Conservation (phyloP, 2,329 filamentous ascomycete species). For the Aspergillus texensis region DNA sequence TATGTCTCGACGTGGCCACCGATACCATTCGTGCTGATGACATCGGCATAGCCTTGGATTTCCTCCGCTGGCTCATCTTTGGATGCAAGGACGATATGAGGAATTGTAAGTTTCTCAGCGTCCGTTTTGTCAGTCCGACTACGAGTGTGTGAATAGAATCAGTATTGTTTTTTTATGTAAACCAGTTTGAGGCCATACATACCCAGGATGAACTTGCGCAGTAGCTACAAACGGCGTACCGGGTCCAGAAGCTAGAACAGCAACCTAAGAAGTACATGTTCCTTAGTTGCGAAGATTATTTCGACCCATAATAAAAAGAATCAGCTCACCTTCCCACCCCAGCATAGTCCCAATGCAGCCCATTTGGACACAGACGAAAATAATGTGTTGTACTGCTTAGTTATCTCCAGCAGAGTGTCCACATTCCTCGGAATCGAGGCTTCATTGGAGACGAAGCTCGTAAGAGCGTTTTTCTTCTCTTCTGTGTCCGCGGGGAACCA, state of each 20-base stretch:
- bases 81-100: slow-evolving; percentile 65
- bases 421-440: slow-evolving; percentile 35
- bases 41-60: slow-evolving; percentile 56
- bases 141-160: not conserved
- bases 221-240: slow-evolving; percentile 56
- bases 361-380: slow-evolving; percentile 61
- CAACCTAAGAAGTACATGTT: slow-evolving; percentile 12
- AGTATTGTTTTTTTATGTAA: not conserved
- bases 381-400: slow-evolving; percentile 53
- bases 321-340: slow-evolving; percentile 68
- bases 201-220: slow-evolving; percentile 41
- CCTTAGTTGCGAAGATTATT: not conserved
- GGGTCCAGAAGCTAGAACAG: slow-evolving; percentile 49
- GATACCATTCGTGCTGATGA: slow-evolving; percentile 51
- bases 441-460: slow-evolving; percentile 57
- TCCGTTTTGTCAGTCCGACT: slow-evolving; percentile 57
- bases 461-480: slow-evolving; percentile 64
- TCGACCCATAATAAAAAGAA: too few species aligned
- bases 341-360: slow-evolving; percentile 69
- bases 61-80: slow-evolving; percentile 62
- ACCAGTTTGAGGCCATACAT: not conserved
- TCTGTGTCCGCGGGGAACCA: slow-evolving; percentile 66
- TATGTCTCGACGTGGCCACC: slow-evolving; percentile 68
- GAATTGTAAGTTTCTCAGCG: slow-evolving; percentile 62
- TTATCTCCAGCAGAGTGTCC: slow-evolving; percentile 34